Evolutionary conservation across 2,329 filamentous ascomycete species (phyloP).

Genomic region (Monilinia fructicola): DNA sequence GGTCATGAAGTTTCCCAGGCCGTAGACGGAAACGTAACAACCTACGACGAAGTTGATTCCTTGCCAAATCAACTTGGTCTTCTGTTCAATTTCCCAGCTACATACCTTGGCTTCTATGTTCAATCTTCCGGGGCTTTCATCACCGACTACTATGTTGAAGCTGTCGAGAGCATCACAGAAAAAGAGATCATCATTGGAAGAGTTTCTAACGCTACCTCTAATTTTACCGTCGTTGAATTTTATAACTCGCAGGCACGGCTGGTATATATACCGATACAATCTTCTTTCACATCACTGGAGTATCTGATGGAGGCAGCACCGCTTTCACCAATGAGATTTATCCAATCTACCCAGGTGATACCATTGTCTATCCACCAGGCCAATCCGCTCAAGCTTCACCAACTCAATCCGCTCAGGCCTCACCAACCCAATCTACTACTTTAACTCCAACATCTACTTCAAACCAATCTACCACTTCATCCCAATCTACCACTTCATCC

Average conservation of each 20-base stretch:
- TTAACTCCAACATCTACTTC: too few relatives aligned
- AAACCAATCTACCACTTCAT: too few relatives aligned
- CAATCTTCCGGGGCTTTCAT: slow-evolving; percentile 15
- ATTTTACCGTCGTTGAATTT: slow-evolving; percentile 10
- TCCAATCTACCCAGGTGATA: slow-evolving; percentile 8
- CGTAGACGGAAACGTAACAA: slow-evolving; percentile 8
- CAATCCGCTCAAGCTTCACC: not conserved
- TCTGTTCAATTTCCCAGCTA: not conserved
- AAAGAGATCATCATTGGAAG: slow-evolving; percentile 1
- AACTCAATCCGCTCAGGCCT: too few relatives aligned
- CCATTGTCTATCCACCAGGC: slow-evolving; percentile 3
- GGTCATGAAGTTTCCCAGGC: not conserved
- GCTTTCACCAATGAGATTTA: slow-evolving; percentile 5
- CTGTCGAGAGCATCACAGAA: not conserved
- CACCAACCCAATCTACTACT: too few relatives aligned
- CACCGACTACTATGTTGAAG: slow-evolving; percentile 19
- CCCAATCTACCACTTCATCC: too few relatives aligned
- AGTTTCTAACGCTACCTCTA: slow-evolving; percentile 9
- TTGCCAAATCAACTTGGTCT: not conserved
- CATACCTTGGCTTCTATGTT: not conserved
- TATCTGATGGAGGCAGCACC: not conserved
- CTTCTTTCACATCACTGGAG: not conserved
- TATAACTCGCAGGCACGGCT: not conserved
- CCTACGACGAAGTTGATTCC: not conserved
- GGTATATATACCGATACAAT: not conserved